Conservation (phyloP, 1,284 basidiomycete species). For the Ceratobasidium papillatum region DNA sequence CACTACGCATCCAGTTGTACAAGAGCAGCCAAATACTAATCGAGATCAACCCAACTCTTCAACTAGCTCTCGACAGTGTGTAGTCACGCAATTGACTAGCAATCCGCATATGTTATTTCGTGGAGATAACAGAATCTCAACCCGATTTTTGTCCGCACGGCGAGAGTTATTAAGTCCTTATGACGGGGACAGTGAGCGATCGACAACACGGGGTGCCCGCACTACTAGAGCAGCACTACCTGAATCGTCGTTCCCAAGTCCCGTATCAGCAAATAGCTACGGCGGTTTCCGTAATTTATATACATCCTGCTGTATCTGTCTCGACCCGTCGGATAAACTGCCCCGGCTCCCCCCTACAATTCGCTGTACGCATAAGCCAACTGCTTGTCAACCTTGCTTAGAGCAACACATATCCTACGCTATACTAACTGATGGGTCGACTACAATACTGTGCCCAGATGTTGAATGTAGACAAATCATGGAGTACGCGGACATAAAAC, state of each 20-base stretch:
- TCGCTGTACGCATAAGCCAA: neutral
- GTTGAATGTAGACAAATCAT: neutral
- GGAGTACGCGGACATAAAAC: constrained; percentile 15
- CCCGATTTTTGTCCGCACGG: too few relatives aligned
- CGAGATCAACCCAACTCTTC: neutral
- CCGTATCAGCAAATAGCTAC: neutral
- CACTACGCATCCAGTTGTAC: neutral
- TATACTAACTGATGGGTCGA: neutral
- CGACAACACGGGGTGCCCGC: neutral
- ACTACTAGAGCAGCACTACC: neutral
- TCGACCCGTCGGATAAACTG: neutral
- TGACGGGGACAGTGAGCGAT: neutral
- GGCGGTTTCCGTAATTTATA: neutral
- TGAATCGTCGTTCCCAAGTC: neutral
- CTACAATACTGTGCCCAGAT: neutral
- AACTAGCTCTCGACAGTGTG: neutral
- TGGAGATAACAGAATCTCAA: neutral
- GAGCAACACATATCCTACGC: constrained; percentile 12
- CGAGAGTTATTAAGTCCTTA: neutral
- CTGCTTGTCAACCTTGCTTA: constrained; percentile 10
- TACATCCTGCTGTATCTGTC: constrained; percentile 3
- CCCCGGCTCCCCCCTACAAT: neutral
- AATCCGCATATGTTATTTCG: neutral
- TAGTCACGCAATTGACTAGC: neutral
- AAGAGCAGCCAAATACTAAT: neutral